Conservation (phyloP, 441 rosid genomes). For the Eruca vesicaria region DNA sequence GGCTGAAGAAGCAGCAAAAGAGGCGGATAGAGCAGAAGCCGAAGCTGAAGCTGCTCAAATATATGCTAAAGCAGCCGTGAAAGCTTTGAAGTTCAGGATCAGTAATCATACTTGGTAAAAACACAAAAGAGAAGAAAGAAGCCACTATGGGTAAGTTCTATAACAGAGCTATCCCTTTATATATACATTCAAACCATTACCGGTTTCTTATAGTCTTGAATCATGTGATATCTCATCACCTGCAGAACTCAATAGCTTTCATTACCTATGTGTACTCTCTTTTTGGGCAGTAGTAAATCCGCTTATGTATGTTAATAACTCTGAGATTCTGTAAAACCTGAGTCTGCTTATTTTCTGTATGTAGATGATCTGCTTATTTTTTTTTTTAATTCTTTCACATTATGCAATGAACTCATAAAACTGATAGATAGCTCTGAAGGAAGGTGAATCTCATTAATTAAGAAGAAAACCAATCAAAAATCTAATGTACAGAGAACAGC, state of each 20-base stretch:
- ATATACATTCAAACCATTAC: background rate
- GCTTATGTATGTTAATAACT: conserved; percentile 20
- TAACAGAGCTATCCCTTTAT: conserved; percentile 19
- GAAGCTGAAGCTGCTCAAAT: conserved; percentile 94
- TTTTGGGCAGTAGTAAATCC: conserved; percentile 28
- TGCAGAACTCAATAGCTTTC: conserved; percentile 11
- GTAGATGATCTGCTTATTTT: conserved; percentile 10
- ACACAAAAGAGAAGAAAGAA: no score
- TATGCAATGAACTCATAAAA: conserved; percentile 2
- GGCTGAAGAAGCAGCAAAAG: conserved; percentile 94
- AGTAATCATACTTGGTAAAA: conserved; percentile 52
- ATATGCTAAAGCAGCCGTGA: conserved; percentile 79
- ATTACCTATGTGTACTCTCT: background rate
- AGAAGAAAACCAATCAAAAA: conserved; percentile 24
- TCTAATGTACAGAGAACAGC: conserved; percentile 40
- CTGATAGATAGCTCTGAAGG: background rate
- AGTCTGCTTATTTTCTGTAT: background rate
- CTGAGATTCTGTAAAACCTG: conserved; percentile 19
- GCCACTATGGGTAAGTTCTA: background rate
- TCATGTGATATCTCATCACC: conserved; percentile 30
- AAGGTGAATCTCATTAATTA: background rate
- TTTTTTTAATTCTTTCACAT: background rate
- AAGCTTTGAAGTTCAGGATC: conserved; percentile 63
- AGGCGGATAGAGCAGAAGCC: conserved; percentile 92
- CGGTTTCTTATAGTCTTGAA: conserved; percentile 6